Conservation (phyloP, 805 yeast genomes). For the Candida nanaspora region DNA sequence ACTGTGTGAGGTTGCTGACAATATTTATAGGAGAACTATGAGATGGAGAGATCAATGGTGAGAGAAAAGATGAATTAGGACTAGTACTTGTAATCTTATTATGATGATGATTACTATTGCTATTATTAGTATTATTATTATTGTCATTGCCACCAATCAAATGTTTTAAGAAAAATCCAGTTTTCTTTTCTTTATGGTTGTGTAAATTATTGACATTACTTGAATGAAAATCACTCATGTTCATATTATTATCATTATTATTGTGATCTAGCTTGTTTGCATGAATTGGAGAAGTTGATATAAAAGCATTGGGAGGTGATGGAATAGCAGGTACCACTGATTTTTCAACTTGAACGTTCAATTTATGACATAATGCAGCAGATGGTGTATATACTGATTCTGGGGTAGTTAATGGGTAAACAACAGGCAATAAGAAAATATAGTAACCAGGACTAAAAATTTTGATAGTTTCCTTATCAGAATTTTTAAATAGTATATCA, state of each 20-base stretch:
- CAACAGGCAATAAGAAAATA: slow-evolving; percentile 56
- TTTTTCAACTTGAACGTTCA: slow-evolving; percentile 33
- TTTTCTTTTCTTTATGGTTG: background rate
- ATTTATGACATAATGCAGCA: slow-evolving; percentile 38
- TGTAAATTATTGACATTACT: background rate
- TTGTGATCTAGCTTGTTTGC: background rate
- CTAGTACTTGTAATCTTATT: background rate
- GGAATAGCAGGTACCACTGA: slow-evolving; percentile 19
- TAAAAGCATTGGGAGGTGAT: slow-evolving; percentile 24
- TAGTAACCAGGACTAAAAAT: slow-evolving; percentile 58
- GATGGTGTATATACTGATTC: slow-evolving; percentile 49
- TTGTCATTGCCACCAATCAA: background rate
- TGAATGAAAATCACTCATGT: background rate
- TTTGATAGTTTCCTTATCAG: slow-evolving; percentile 5
- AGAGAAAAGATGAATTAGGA: background rate
- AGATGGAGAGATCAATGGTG: background rate
- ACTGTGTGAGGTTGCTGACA: no score
- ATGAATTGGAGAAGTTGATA: slow-evolving; percentile 29
- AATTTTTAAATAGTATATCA: slow-evolving; percentile 12
- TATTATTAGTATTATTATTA: background rate
- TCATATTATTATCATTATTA: background rate
- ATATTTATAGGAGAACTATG: background rate
- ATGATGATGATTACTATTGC: no score
- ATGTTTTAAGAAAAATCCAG: background rate
- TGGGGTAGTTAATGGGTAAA: slow-evolving; percentile 56